Base-by-base conservation (phyloP, 2,329 filamentous ascomycete genomes). In the Diplocarpon mali region DNA sequence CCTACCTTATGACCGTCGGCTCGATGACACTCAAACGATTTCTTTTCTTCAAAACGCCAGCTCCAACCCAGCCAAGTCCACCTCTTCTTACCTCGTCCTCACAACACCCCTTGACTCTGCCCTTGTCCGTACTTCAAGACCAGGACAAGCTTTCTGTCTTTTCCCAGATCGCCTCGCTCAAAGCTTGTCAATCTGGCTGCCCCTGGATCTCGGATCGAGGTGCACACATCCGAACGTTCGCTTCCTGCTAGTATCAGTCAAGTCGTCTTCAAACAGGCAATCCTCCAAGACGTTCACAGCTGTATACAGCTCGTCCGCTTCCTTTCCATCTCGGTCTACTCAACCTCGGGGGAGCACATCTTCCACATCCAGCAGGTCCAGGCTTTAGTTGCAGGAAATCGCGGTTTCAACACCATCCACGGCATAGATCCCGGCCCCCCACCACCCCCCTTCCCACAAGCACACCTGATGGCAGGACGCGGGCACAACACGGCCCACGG, bases 401-500 rank as follows among this genome's bases (percentile, higher is more conserved):
- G 16, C 35, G 57, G 56, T 14, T 58, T 45, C 40, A 60, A 60
- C 49, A 37, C 52, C 24, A 38, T 41, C 40, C 53, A 59, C 44
- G 57, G 58, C 16, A 48, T 45, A 24, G 58, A 60, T n/a, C 38
- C 40, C 1, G 57, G 57, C 2, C 50, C 54, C 11, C 43, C 51
- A 30, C 57, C 57, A n/a, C 54, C 54, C 16, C 48, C 13, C 37
- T n/a, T 10, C 36, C 24, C 16, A 6, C 7, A 7, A 17, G 27
- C 13, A 3, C 27, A 29, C 10, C 10, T 14, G 5, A 45, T 45
- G 37, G 15, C 42, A 2, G 34, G 38, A 14, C 30, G 42, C 38
- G 57, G 57, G 17, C 57, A 46, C 43, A 61, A 61, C 49, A 40
- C 53, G 15, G 34, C 40, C 35, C 52, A 59, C 42, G 57, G 58